Base-by-base conservation (phyloP, 768 basidiomycete genomes). In the Boletellus emodensis region DNA sequence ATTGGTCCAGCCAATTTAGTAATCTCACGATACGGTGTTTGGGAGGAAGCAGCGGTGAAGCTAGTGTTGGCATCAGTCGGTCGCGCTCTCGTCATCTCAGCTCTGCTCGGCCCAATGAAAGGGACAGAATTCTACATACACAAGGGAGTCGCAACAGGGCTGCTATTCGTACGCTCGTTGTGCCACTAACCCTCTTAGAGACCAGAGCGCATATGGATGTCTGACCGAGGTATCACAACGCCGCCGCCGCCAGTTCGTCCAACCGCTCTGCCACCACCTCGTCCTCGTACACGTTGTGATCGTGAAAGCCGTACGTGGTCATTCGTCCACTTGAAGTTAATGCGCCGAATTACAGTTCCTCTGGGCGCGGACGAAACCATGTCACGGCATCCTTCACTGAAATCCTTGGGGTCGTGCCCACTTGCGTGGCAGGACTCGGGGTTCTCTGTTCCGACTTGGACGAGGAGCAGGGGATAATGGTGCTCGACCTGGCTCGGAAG, bases 261-360 rank as follows among this genome's bases (percentile, higher is more conserved):
- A 82, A 49, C 75, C 77, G 81, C 59, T 79, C 80, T 6, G 44
- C 56, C 6, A 78, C 70, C 6, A 73, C 50, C 1, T 49, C 63
- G 4, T 68, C 64, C 4, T 75, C 69, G 41, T 71, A 80, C 5
- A 76, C 75, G 55, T 81, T 78, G 9, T 56, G 62, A 46, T 83
- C 81, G 56, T 67, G 75, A 52, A 45, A 72, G 6, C 70, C 41
- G 13, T 56, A 45, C 37, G 80, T 40, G 2, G 50, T 50, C 34
- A 82, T 47, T 32, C 65, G 60, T 33, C 70, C 60, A 4, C 56
- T 56, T 6, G 58, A 59, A 3, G 67, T 75, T 2, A 61, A 46
- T 4, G 78, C 74, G 5, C 75, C 73, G 1, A 81, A 68, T 53
- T 79, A 63, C 11, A 63, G 50, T 52, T 81, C 76, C 1, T 57